Conservation (phyloP, 345 rosid species). For the Eucalyptus melliodora region DNA sequence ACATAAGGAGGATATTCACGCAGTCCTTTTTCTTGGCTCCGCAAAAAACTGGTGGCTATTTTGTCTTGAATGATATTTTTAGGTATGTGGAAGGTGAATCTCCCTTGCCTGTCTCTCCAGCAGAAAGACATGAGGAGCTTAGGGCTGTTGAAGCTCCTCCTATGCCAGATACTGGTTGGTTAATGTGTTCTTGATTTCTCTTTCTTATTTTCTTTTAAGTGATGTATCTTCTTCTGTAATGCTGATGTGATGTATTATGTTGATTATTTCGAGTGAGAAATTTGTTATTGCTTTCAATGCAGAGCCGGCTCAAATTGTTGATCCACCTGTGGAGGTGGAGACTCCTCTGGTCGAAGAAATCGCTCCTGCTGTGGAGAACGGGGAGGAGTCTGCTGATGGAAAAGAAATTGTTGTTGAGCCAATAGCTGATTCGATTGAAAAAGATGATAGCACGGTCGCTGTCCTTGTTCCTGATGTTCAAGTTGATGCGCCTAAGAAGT, state of each 20-base stretch:
- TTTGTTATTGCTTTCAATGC: background rate
- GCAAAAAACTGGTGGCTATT: slow-evolving; percentile 49
- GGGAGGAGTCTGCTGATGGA: slow-evolving; percentile 7
- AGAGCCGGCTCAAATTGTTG: slow-evolving; percentile 12
- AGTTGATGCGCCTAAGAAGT: slow-evolving; percentile 35
- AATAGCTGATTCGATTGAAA: background rate
- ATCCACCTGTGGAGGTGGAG: background rate
- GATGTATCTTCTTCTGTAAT: background rate
- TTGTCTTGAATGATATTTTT: slow-evolving; percentile 61
- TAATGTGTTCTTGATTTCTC: background rate
- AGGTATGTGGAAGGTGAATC: slow-evolving; percentile 36
- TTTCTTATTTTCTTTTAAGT: background rate
- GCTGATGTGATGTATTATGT: background rate
- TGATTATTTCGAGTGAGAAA: background rate
- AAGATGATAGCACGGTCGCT: background rate
- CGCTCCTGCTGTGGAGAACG: slow-evolving; percentile 8
- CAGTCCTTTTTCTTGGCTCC: slow-evolving; percentile 77
- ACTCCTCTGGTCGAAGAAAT: background rate
- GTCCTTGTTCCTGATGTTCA: slow-evolving; percentile 5
- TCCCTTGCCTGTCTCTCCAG: background rate
- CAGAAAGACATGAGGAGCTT: slow-evolving; percentile 2
- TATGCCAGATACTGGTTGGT: slow-evolving; percentile 20
- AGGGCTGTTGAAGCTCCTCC: slow-evolving; percentile 1
- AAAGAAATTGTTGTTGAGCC: slow-evolving; percentile 3
- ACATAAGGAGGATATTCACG: slow-evolving; percentile 26